Evolutionary conservation across 305 asterid genomes (phyloP).

Genomic region (Fraxinus nigra): DNA sequence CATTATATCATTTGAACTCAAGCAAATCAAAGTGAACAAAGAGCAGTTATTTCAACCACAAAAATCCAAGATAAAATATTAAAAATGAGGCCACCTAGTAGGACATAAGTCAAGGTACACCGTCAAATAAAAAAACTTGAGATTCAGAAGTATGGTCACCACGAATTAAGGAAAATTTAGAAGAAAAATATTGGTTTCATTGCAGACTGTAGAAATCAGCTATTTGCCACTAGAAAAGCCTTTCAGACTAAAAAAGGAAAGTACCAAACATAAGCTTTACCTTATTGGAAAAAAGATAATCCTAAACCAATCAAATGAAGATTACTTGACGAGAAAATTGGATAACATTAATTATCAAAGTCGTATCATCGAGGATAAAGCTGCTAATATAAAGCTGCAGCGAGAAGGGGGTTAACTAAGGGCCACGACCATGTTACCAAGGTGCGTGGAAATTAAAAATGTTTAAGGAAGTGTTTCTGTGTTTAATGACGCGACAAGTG

Average conservation of each 20-base stretch:
- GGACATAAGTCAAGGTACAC: neutral
- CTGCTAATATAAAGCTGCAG: neutral
- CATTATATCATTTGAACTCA: neutral
- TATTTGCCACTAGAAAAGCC: neutral
- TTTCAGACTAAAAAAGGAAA: neutral
- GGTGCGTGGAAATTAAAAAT: neutral
- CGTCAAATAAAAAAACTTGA: neutral
- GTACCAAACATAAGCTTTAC: neutral
- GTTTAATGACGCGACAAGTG: neutral
- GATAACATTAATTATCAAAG: neutral
- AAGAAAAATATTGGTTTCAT: neutral
- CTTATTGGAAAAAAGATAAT: neutral
- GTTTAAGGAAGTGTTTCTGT: neutral
- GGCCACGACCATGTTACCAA: neutral
- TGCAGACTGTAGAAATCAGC: neutral
- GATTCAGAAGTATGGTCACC: neutral
- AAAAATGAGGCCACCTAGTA: neutral
- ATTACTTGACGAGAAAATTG: neutral
- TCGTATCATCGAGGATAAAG: neutral
- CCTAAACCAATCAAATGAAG: neutral
- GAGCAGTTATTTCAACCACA: neutral
- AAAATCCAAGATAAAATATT: neutral
- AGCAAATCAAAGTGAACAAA: constrained; percentile 9
- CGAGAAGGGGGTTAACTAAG: neutral
- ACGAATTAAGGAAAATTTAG: neutral